These are phyloP conservation scores for Colletotrichum higginsianum DNA, from an alignment of 2,329 filamentous ascomycete species.

Conservation along the genomic window DNA sequence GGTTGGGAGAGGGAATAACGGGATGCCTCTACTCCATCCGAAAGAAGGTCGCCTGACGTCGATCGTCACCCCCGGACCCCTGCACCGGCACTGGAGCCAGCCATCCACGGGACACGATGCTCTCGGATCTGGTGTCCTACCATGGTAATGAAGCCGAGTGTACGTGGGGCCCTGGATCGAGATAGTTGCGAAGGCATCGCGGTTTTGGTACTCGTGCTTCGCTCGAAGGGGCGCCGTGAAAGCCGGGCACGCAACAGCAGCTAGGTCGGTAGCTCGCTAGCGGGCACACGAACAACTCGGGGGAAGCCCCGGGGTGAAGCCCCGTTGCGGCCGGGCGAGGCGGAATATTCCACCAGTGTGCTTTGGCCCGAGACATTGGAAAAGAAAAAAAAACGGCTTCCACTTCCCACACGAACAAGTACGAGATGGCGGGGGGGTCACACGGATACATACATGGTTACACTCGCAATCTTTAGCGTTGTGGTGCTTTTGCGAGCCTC, in stretches of 20 bases:
- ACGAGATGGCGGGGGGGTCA: neutral
- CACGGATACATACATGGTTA: neutral
- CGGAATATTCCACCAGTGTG: slow-evolving; percentile 35
- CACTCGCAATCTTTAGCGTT: slow-evolving; percentile 21
- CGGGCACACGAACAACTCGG: neutral
- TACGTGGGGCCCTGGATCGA: slow-evolving; percentile 29
- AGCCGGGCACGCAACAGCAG: neutral
- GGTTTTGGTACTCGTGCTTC: neutral
- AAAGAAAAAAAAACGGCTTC: neutral
- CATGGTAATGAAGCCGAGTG: slow-evolving; percentile 31
- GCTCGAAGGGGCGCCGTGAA: neutral
- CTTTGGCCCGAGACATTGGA: slow-evolving; percentile 8
- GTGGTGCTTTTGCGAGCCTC: slow-evolving; percentile 8
- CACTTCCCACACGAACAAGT: neutral
- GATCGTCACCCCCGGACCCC: slow-evolving; percentile 34
- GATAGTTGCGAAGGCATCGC: slow-evolving; percentile 11
- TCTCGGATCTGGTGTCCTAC: slow-evolving; percentile 37
- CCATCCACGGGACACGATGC: slow-evolving; percentile 26
- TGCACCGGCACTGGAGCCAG: slow-evolving; percentile 28
- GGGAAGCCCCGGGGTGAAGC: neutral
- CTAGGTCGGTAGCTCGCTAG: too few relatives aligned
- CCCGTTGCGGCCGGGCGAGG: slow-evolving; percentile 24
- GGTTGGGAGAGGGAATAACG: neutral
- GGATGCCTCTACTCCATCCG: slow-evolving; percentile 1
- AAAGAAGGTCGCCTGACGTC: slow-evolving; percentile 37